Evolutionary conservation across 345 rosid species (phyloP).

Genomic region (Pugionium dolabratum): DNA sequence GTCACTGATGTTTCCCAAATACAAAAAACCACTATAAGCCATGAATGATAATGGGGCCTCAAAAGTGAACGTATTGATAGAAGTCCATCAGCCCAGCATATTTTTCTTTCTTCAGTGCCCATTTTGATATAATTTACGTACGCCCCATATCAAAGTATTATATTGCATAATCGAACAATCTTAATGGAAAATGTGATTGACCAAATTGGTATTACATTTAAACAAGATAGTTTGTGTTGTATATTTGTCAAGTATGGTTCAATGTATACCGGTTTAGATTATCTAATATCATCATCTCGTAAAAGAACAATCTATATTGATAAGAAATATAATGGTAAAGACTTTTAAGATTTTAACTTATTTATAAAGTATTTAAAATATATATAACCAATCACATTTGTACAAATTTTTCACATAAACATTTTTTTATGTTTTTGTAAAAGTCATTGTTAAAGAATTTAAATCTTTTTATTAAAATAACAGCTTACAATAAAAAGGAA

Average conservation of each 20-base stretch:
- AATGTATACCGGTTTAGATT: background rate
- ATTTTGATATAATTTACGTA: background rate
- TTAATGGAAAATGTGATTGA: too few relatives aligned
- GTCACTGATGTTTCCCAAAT: too few relatives aligned
- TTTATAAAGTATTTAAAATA: too few relatives aligned
- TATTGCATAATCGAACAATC: background rate
- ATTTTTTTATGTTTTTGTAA: too few relatives aligned
- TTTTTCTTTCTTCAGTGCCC: background rate
- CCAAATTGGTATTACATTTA: too few relatives aligned
- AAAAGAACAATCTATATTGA: background rate
- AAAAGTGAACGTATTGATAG: background rate
- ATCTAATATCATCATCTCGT: background rate
- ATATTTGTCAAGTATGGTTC: background rate
- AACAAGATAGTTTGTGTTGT: background rate
- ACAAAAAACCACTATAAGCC: background rate
- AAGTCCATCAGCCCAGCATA: background rate
- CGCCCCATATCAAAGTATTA: background rate
- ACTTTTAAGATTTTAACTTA: too few relatives aligned
- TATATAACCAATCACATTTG: too few relatives aligned
- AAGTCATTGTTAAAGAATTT: too few relatives aligned
- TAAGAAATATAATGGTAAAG: background rate
- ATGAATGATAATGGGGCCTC: slow-evolving; percentile 1
- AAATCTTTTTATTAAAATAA: too few relatives aligned
- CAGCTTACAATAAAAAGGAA: too few relatives aligned
- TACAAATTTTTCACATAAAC: too few relatives aligned